Evolutionary conservation across 1,284 basidiomycete species (phyloP), one percentile per base, ranked within the genome.

Genomic region (Ganoderma sinense): DNA sequence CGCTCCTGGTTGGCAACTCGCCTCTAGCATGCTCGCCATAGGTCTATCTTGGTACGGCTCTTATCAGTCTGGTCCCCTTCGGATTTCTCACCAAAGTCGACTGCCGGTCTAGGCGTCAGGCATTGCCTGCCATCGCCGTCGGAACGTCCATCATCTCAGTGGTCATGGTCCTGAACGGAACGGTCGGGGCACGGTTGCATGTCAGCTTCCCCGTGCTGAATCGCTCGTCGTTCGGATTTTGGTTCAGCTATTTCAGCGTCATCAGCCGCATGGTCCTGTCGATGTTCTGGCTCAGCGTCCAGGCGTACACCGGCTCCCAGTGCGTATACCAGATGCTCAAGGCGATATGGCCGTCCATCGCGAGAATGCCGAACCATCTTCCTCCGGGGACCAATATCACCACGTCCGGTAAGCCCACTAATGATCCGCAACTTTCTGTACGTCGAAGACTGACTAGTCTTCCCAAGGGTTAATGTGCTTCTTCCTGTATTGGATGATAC

Each of bases 191-290:
- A 11, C 86, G 89, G 18, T 85, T 94, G 62, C 89, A 89, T 72
- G 81, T 90, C 29, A 85, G 88, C 1, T 95, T 94, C 77, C 90
- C 93, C 0, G 87, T 95, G 51, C 84, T 94, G 13, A 91, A 91
- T 71, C 86, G 94, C 4, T 91, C 91, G 0, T 92, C 91, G 0
- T 95, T 92, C 77, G 94, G 94, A 0, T 94, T 94, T 81, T 94
- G 91, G 86, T 86, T 94, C 75, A 90, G 89, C 78, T 91, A 92
- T 76, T 93, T 93, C 78, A 89, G 88, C 71, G 91, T 95, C 65
- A 79, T 95, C 70, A 92, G 91, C 65, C 87, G 93, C 16, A 86
- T 89, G 64, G 82, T 93, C 45, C 85, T 94, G n/a, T 86, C 92
- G 18, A 89, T 92, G 86, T 91, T 94, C 81, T 95, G 93, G 93